Base-by-base conservation (phyloP, 768 basidiomycete genomes). In the Lactifluus piperatus region DNA sequence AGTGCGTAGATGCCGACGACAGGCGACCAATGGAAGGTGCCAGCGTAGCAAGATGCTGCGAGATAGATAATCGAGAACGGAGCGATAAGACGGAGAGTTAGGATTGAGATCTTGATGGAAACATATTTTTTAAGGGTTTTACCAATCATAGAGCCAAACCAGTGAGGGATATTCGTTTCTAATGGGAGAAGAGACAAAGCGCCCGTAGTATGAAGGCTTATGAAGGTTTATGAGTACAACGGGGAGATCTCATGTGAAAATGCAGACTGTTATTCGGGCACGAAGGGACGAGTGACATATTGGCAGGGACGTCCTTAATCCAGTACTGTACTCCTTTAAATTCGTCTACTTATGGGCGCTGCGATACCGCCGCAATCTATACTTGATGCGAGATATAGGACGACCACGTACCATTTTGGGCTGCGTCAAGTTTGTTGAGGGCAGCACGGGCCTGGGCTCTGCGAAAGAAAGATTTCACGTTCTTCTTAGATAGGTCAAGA, bases 391-490 rank as follows among this genome's bases (percentile, higher is more conserved):
- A 56, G 5, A 34, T 4, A 9, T 43, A 29, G 26, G 29, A 2
- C 6, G 26, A 45, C 3, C 7, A 69, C 77, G 51, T 62, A 86
- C 93, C 92, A 65, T 75, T 70, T 50, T 77, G 75, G 1, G 90
- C 91, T 2, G 81, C 85, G 3, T 71, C 66, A 10, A 83, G 65
- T 48, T 78, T 79, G 24, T 74, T 80, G 63, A 87, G 66, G 4
- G 73, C 82, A 13, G 76, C 69, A 45, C 86, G 74, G 1, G 92
- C 91, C 68, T 94, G 85, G 0, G 79, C 86, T 67, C 91, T 75
- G 60, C 93, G 75, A 67, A 88, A 95, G 34, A 88, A 67, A 0
- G 85, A 93, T 64, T 95, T 95, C 26, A 85, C 81, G 65, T 90
- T 93, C 27, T 73, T 74, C 5, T 72, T 58, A 51, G 75, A 80